Conservation (phyloP, 2,329 filamentous ascomycete genomes). For the Berkeleyomyces basicola region DNA sequence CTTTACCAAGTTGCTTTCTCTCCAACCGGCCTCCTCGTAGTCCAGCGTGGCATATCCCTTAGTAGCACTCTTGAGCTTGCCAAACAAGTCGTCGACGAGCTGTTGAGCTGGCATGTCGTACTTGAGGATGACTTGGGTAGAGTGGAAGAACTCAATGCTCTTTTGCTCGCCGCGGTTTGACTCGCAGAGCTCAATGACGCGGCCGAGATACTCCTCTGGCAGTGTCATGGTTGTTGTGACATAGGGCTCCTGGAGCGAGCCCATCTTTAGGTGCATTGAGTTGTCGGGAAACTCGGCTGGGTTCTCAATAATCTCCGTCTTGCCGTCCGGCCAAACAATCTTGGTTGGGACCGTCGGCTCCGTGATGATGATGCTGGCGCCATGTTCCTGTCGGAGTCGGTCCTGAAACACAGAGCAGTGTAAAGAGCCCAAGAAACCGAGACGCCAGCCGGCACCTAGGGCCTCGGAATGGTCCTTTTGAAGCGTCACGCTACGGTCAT, state of each 20-base stretch:
- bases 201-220: constrained; percentile 84
- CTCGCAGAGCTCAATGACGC: constrained; percentile 90
- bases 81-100: constrained; percentile 92
- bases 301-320: constrained; percentile 50
- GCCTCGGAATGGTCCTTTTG: constrained; percentile 92
- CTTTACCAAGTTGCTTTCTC: constrained; percentile 64
- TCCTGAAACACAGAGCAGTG: constrained; percentile 99
- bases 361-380: constrained; percentile 88
- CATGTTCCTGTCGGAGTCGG: constrained; percentile 82
- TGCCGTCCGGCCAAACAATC: constrained; percentile 41
- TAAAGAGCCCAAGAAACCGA: constrained; percentile 89
- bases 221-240: constrained; percentile 76
- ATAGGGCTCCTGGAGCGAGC: constrained; percentile 35
- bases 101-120: constrained; percentile 81
- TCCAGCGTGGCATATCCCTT: constrained; percentile 94
- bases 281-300: constrained; percentile 64
- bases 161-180: constrained; percentile 74
- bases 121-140: constrained; percentile 83
- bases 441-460: constrained; percentile 78
- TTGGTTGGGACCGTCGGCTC: constrained; percentile 90
- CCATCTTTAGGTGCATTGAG: constrained; percentile 22
- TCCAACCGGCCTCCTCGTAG: constrained; percentile 90
- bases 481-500: constrained; percentile 85
- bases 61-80: constrained; percentile 81
- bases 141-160: constrained; percentile 78